Base-by-base conservation (phyloP, 371 early-diverging fungal genomes). In the Encephalitozoon cuniculi region DNA sequence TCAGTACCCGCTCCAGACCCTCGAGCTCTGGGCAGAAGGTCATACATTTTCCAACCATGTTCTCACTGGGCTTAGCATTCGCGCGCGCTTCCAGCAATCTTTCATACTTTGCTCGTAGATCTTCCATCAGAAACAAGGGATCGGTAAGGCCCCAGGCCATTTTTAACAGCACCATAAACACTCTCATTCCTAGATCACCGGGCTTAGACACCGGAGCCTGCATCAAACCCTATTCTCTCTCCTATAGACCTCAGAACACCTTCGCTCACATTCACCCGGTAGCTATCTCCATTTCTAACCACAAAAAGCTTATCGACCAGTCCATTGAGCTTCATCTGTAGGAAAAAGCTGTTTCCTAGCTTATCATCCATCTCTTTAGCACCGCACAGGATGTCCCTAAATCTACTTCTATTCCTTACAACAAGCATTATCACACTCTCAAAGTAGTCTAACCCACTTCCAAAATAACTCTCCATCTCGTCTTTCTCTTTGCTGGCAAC, bases 1-100 rank as follows among this genome's bases (percentile, higher is more conserved):
- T 64, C 4, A 82, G 44, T n/a, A 11, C 66, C 12, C 82, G 46
- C 55, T 74, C 76, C 25, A 76, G 44, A n/a, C 67, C 49, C 30
- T 82, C 82, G 11, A 76, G 41, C 26, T 68, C 18, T 1, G 82
- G 82, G 59, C 82, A 82, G 46, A 73, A 82, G 5, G 66, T 46
- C 34, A 43, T n/a, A 43, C 82, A 82, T 43, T 46, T 63, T 21
- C 77, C 77, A 34, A 39, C 15, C 7, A 65, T 41, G 8, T 23
- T 25, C 6, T 40, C 23, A 1, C 39, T 6, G 0, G 1, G 23
- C 23, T 28, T 64, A 18, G 30, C 41, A 34, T 46, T 39, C 30
- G 21, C 18, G 21, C 74, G 64, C 26, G 30, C 39, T 39, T 64
- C 28, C 4, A 65, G 26, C 32, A 65, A 23, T 15, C 23, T 43